A percentile compares a stretch with the other conserved stretches of the same genome.
Evolutionary conservation across 2,329 filamentous ascomycete genomes (phyloP).

Genomic region (Talaromyces islandicus): DNA sequence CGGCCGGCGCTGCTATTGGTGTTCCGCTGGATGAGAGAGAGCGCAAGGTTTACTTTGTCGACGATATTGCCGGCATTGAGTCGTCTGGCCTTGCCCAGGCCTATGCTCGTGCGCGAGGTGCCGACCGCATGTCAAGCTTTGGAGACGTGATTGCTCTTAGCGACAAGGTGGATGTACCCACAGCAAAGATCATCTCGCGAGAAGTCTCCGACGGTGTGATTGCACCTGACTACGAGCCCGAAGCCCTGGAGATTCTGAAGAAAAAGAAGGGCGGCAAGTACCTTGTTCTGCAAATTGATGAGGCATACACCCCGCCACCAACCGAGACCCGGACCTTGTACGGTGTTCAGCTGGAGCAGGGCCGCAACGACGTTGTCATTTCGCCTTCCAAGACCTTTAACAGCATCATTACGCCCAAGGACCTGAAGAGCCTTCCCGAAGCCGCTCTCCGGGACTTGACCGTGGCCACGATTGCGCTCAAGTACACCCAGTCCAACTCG

Average conservation of each 20-base stretch:
- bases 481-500: slow-evolving; percentile 98
- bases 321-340: slow-evolving; percentile 84
- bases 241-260: slow-evolving; percentile 81
- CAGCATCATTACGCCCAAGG: slow-evolving; percentile 81
- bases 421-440: slow-evolving; percentile 65
- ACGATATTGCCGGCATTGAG: slow-evolving; percentile 86
- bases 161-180: slow-evolving; percentile 82
- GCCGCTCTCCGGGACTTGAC: slow-evolving; percentile 82
- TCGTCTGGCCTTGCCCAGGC: slow-evolving; percentile 82
- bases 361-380: slow-evolving; percentile 87
- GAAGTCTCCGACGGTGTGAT: slow-evolving; percentile 98
- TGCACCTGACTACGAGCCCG: slow-evolving; percentile 77
- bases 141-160: slow-evolving; percentile 94
- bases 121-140: slow-evolving; percentile 98
- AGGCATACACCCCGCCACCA: slow-evolving; percentile 67
- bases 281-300: slow-evolving; percentile 90
- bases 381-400: slow-evolving; percentile 74
- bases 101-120: slow-evolving; percentile 89
- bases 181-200: slow-evolving; percentile 94
- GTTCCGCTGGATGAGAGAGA: slow-evolving; percentile 79
- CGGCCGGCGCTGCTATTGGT: slow-evolving; percentile 90
- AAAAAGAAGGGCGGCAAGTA: slow-evolving; percentile 99
- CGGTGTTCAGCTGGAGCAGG: slow-evolving; percentile 80
- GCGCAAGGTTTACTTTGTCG: slow-evolving; percentile 97
- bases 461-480: slow-evolving; percentile 92